Base-by-base conservation (phyloP, 306 rosid species). In the Begonia fuchsioides region DNA sequence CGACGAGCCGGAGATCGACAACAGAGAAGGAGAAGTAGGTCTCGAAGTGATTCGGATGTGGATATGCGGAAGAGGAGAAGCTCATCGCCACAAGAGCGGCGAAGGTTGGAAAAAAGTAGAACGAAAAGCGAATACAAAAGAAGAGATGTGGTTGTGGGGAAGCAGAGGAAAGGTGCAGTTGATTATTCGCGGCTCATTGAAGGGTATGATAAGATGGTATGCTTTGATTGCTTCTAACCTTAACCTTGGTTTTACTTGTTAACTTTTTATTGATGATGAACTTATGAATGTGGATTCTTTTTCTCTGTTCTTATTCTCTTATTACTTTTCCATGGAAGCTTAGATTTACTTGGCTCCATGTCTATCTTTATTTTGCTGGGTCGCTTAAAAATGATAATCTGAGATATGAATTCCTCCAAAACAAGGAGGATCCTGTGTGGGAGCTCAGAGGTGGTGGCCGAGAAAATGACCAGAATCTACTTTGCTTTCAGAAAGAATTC, bases 121-220 rank as follows among this genome's bases (percentile, higher is more conserved):
- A 32, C 47, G 18, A 65, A 51, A 16, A 52, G 39, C 38, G 35
- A 54, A 19, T 56, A 52, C 18, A 60, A 62, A 54, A 49, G 59
- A 51, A 63, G 50, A 55, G 50, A 3, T 18, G 47, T 64, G 57
- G 71, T 64, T 51, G 16, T 18, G 49, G 56, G 44, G 12, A 78
- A 67, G 53, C 78, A 68, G 70, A 80, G 58, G 62, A 64, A 44
- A 56, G 72, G 62, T 32, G 73, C 15, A 20, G 55, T 59, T 59
- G 87, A 79, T 66, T 75, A 67, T 67, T 70, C 77, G 1, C 66
- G 62, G 49, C 44, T 90, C 48, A 81, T 90, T 53, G 47, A 65
- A 44, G 95, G 87, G 65, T 85, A 81, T 57, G 81, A 77, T 1
- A 60, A 56, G 38, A 81, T 90, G 98, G 98, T 85, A 70, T 13